Evolutionary conservation across 768 basidiomycete genomes (phyloP), one percentile per base, ranked within the genome.

Genomic region (Cystobasidiopsis lactophilus): DNA sequence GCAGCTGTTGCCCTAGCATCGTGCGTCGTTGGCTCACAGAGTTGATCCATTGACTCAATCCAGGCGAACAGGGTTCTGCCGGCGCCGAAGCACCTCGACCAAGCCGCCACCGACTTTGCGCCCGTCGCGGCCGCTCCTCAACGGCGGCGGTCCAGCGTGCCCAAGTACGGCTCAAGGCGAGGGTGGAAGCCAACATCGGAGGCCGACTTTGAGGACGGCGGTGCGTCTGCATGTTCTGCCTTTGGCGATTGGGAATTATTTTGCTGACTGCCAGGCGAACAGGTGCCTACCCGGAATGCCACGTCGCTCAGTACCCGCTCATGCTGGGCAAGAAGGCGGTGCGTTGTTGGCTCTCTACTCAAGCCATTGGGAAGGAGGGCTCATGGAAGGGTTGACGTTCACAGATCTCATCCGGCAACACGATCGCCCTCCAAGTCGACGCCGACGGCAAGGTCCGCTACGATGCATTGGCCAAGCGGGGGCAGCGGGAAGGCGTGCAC

Each of bases 361-460:
- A 10, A 48, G 7, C 3, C 13, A 13, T 37, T 13, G 21, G 43
- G 7, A 50, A 46, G 54, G 37, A 53, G n/a, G n/a, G n/a, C n/a
- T n/a, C n/a, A n/a, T n/a, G n/a, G n/a, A n/a, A n/a, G n/a, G n/a
- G n/a, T 3, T 45, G 5, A 1, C 19, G 3, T 14, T 40, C 23
- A 41, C 55, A 91, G 85, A 79, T 82, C 1, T 79, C 83, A 3
- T 78, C 83, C 23, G 91, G 91, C 5, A 91, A 89, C 62, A 96
- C 93, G 0, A 75, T 98, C 9, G 88, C 93, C 4, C 75, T 98
- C 3, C 89, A 91, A 74, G 91, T 96, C 27, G 91, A 98, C 63
- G 77, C 76, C 54, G 89, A 93, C 66, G 93, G 93, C 43, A 89
- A 86, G 57, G 88, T 96, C 49, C 80, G 85, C 57, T 98, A 95